A percentile compares a stretch with the other conserved stretches of the same genome.
phyloP scores from a whole-genome alignment of 805 yeast genomes.

The Zygosaccharomyces gambellarensis region DNA sequence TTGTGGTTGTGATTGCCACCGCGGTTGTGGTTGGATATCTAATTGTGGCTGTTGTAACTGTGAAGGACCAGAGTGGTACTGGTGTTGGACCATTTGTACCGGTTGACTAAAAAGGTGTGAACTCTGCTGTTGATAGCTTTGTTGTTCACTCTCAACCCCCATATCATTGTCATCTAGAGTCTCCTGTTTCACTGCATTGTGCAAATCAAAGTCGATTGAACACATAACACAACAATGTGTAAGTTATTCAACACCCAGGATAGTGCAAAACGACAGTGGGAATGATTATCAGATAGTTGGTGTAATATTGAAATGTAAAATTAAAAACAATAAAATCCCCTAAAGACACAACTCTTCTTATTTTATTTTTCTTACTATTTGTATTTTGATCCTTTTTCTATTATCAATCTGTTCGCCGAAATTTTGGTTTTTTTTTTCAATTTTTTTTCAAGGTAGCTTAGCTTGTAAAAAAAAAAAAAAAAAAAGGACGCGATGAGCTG shows the following conservation, averaged over 20 bases:
- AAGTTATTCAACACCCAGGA: not conserved
- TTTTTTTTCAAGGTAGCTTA: not conserved
- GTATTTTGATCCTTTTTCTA: too few relatives aligned
- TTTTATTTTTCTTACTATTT: too few relatives aligned
- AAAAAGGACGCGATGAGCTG: conserved; percentile 1
- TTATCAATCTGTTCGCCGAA: too few relatives aligned
- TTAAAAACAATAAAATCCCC: not conserved
- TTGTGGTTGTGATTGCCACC: not conserved
- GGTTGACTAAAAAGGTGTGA: not conserved
- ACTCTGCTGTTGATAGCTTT: not conserved
- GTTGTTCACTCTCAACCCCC: not conserved
- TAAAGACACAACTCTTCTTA: not conserved
- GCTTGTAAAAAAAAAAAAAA: not conserved
- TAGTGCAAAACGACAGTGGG: not conserved
- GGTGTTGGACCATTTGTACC: not conserved
- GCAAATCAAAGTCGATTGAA: conserved; percentile 3
- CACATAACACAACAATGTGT: conserved; percentile 1
- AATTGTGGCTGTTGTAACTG: not conserved
- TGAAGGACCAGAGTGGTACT: not conserved
- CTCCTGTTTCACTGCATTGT: not conserved
- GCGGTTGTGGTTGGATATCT: not conserved
- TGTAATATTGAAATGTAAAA: not conserved
- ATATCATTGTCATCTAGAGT: not conserved
- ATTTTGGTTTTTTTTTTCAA: not conserved
- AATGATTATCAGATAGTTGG: not conserved